Percentiles rank a stretch among this genome's conserved stretches.
Evolutionary conservation across 176 grass and related monocot species (phyloP).

Genomic region (Zea luxurians): DNA sequence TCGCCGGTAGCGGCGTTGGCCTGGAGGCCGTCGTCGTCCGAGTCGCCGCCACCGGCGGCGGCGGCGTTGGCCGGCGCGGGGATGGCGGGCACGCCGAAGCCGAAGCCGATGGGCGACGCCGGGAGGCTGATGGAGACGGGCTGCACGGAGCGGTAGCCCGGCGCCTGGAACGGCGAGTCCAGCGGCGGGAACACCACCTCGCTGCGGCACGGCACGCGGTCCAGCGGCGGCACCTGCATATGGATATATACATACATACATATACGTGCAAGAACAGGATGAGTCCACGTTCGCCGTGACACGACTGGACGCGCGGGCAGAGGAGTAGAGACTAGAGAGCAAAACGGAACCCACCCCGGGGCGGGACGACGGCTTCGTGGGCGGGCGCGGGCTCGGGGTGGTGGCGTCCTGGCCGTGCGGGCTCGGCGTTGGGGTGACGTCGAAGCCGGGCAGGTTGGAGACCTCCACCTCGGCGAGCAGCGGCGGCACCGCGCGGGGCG

Average conservation of each 20-base stretch:
- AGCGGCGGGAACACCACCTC: constrained; percentile 35
- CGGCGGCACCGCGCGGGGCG: constrained; percentile 34
- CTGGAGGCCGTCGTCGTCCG: neutral
- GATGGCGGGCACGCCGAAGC: neutral
- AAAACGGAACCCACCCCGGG: neutral
- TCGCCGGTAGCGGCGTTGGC: neutral
- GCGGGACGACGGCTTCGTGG: neutral
- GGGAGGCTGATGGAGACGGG: constrained; percentile 79
- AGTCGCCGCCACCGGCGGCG: neutral
- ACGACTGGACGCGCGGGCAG: neutral
- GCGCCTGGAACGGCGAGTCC: constrained; percentile 43
- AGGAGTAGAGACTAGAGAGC: neutral
- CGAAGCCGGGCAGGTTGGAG: constrained; percentile 40
- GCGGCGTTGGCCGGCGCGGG: neutral
- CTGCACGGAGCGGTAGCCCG: constrained; percentile 35
- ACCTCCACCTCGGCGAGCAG: constrained; percentile 46
- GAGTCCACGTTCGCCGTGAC: neutral
- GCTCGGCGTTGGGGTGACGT: constrained; percentile 16
- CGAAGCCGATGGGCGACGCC: constrained; percentile 52
- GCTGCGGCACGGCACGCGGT: constrained; percentile 30
- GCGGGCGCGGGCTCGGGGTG: constrained; percentile 3
- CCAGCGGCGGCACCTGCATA: constrained; percentile 34
- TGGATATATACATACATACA: neutral
- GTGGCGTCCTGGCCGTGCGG: neutral
- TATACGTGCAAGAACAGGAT: neutral